Conservation (phyloP, 23 red algal genomes). For the Gracilariopsis chorda region DNA sequence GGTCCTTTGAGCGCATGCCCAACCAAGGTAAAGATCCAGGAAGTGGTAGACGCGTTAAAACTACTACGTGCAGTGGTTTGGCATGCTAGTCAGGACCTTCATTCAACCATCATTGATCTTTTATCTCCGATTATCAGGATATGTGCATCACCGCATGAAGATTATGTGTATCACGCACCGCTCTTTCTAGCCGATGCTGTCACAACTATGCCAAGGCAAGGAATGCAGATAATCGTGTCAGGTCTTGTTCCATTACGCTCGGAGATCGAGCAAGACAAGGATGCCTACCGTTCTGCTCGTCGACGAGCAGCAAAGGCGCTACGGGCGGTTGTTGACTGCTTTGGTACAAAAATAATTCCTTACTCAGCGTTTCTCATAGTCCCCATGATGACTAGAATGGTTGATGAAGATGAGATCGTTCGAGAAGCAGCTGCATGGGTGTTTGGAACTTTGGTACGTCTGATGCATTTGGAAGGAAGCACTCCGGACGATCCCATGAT, state of each 20-base stretch:
- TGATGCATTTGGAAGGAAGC: constrained; percentile 95
- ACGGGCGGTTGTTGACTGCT: constrained; percentile 53
- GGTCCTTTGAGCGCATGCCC: not conserved
- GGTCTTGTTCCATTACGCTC: constrained; percentile 76
- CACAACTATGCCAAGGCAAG: constrained; percentile 34
- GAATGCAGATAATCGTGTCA: constrained; percentile 73
- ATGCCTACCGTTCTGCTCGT: constrained; percentile 21
- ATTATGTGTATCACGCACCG: constrained; percentile 6
- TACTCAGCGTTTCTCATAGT: constrained; percentile 93
- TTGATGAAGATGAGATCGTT: constrained; percentile 80
- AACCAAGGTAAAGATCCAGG: not conserved
- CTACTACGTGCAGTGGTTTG: constrained; percentile 45
- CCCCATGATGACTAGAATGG: constrained; percentile 91
- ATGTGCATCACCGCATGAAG: constrained; percentile 39
- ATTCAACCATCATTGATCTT: constrained; percentile 24
- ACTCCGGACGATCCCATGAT: constrained; percentile 58
- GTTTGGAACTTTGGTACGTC: constrained; percentile 84
- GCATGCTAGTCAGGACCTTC: not conserved
- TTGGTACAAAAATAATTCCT: constrained; percentile 76
- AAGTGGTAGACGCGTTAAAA: constrained; percentile 40
- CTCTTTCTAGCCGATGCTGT: constrained; percentile 78
- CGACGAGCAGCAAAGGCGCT: constrained; percentile 60
- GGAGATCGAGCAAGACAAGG: constrained; percentile 37
- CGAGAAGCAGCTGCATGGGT: constrained; percentile 63
- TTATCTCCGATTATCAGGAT: constrained; percentile 46